phyloP scores from a whole-genome alignment of 192 early-diverging fungal genomes.

The Phlyctochytrium planicorne region DNA sequence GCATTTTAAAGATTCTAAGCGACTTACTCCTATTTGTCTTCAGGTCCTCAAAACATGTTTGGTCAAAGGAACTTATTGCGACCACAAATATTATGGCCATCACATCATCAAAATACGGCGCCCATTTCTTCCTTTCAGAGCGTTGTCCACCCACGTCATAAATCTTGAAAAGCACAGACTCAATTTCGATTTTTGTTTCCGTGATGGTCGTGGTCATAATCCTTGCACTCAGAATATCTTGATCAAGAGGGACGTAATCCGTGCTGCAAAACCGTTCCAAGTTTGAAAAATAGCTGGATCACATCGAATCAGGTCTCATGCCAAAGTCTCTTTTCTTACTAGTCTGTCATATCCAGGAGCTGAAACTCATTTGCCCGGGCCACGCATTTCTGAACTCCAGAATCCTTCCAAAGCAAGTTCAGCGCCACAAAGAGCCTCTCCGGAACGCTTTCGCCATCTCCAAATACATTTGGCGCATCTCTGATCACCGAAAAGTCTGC shows the following conservation, averaged over 20 bases:
- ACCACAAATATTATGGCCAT: conserved; percentile 95
- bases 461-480: conserved; percentile 80
- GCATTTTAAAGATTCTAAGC: not conserved
- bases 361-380: conserved; percentile 86
- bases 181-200: conserved; percentile 89
- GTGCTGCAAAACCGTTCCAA: conserved; percentile 81
- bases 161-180: conserved; percentile 92
- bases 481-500: too few species aligned
- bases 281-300: conserved; percentile 86
- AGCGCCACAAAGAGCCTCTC: conserved; percentile 77
- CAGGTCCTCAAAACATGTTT: conserved; percentile 61
- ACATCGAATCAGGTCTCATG: conserved; percentile 14
- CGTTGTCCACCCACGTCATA: conserved; percentile 98
- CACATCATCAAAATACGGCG: conserved; percentile 97
- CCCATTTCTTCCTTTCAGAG: conserved; percentile 98
- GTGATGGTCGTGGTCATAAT: conserved; percentile 98
- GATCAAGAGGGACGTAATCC: conserved; percentile 86
- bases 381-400: conserved; percentile 80
- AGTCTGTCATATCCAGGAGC: conserved; percentile 94
- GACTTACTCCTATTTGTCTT: conserved; percentile 37
- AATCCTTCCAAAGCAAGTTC: conserved; percentile 80
- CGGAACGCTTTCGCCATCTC: conserved; percentile 80
- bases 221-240: conserved; percentile 94
- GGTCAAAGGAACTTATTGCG: conserved; percentile 95
- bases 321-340: conserved; percentile 51